Conservation (phyloP, 345 rosid species). For the Citrus trifoliata region DNA sequence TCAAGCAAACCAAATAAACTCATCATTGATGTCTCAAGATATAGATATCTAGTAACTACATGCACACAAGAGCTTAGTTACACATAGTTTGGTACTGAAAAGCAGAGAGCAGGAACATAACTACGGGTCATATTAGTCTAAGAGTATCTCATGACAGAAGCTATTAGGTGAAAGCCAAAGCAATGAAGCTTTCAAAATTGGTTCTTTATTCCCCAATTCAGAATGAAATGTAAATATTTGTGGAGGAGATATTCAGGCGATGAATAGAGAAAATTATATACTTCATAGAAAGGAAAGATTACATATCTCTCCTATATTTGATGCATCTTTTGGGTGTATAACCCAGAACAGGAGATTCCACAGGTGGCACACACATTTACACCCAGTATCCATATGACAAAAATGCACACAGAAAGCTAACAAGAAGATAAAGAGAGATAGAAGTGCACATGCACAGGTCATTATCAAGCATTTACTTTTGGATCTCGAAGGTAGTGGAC, state of each 20-base stretch:
- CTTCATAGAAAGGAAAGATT: not conserved
- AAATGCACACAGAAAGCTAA: not conserved
- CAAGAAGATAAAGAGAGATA: not conserved
- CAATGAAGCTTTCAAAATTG: not conserved
- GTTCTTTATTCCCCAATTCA: not conserved
- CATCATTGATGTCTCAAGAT: not conserved
- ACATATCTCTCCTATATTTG: not conserved
- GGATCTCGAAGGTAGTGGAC: slow-evolving; percentile 98
- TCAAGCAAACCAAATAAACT: not conserved
- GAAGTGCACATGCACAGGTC: not conserved
- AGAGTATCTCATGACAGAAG: not conserved
- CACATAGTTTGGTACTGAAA: not conserved
- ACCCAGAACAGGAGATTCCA: not conserved
- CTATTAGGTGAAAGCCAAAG: not conserved
- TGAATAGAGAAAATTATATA: not conserved
- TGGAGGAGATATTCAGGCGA: not conserved
- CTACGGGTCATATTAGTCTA: not conserved
- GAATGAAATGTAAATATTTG: not conserved
- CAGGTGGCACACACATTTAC: not conserved
- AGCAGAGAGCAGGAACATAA: not conserved
- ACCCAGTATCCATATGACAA: not conserved
- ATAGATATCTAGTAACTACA: not conserved
- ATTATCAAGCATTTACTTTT: slow-evolving; percentile 45
- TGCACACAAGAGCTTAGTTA: not conserved
- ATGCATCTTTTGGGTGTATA: not conserved